Percentiles rank a stretch among this genome's conserved stretches.
phyloP scores from a whole-genome alignment of 202 grass and related monocot species.

The Cymbopogon flexuosus region DNA sequence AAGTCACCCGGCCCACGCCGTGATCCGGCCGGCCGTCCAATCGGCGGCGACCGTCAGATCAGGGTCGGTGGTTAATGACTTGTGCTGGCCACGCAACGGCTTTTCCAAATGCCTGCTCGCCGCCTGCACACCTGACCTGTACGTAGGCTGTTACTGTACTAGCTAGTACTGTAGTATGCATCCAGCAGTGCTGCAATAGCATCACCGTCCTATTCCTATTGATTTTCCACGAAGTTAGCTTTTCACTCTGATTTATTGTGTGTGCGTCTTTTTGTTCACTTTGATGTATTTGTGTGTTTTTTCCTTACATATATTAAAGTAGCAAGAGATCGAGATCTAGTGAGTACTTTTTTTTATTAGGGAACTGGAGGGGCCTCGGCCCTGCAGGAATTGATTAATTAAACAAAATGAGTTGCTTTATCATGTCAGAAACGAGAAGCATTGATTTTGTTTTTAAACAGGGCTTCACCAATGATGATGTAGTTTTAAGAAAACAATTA shows the following conservation, averaged over 20 bases:
- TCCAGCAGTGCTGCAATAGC: neutral
- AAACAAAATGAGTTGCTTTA: no score
- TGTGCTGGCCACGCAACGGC: neutral
- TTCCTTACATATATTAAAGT: no score
- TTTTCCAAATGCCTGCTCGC: neutral
- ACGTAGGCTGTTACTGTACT: no score
- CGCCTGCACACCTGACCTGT: neutral
- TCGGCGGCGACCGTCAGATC: neutral
- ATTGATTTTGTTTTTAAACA: neutral
- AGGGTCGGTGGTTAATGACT: neutral
- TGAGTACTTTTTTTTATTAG: no score
- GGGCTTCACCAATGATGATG: neutral
- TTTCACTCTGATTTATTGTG: no score
- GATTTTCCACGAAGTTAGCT: neutral
- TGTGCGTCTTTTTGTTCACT: no score
- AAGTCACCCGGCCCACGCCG: neutral
- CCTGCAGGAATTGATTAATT: no score
- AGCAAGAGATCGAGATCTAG: no score
- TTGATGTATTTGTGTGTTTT: no score
- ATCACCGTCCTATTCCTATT: neutral
- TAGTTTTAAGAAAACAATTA: neutral
- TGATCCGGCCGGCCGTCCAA: neutral
- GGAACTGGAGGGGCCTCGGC: no score
- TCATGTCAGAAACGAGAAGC: neutral
- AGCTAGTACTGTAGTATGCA: neutral